Conservation (phyloP, 75 land plant species). For the Picea glauca region DNA sequence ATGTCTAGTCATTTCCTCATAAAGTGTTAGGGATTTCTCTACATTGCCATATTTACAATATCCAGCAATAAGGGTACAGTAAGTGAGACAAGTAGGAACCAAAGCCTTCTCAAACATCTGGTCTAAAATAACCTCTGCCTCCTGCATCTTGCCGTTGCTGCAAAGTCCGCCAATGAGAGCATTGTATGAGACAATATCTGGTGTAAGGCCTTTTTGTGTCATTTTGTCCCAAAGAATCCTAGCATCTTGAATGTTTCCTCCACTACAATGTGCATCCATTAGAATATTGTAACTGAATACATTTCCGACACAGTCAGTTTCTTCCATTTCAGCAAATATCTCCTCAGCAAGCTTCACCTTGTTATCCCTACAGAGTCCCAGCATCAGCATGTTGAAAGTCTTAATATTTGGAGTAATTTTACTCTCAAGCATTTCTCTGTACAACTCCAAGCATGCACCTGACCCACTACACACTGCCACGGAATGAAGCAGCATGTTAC, state of each 20-base stretch:
- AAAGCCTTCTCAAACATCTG: constrained; percentile 15
- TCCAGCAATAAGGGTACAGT: constrained; percentile 9
- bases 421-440: constrained; percentile 24
- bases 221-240: constrained; percentile 10
- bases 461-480: constrained; percentile 22
- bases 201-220: constrained; percentile 17
- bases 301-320: not conserved
- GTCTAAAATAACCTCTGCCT: constrained; percentile 26
- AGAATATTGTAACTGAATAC: constrained; percentile 12
- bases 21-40: not conserved
- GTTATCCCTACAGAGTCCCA: not conserved
- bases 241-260: constrained; percentile 9
- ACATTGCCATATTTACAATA: constrained; percentile 5
- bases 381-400: constrained; percentile 6
- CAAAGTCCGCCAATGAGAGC: constrained; percentile 30
- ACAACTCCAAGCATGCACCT: constrained; percentile 22
- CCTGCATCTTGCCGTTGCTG: constrained; percentile 19
- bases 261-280: constrained; percentile 4
- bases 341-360: not conserved
- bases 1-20: constrained; percentile 9
- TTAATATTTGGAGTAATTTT: constrained; percentile 2
- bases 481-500: constrained; percentile 31
- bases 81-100: constrained; percentile 5
- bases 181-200: constrained; percentile 23
- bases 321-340: constrained; percentile 8